A percentile compares a stretch with the other conserved stretches of the same genome.
phyloP scores from a whole-genome alignment of 108 stramenopile species.

The Mediolabrus comicus region DNA sequence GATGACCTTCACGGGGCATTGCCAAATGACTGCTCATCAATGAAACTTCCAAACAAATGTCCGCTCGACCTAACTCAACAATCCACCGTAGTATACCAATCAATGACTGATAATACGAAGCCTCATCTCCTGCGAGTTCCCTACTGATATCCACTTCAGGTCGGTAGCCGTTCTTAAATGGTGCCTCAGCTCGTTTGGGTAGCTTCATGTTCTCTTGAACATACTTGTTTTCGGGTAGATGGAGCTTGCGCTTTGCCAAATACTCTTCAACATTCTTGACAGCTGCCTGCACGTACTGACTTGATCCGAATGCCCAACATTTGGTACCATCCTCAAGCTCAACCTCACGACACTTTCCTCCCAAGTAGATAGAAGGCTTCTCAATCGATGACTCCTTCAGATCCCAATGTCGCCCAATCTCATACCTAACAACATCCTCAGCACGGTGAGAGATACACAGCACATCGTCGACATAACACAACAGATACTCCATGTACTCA shows the following conservation, averaged over 20 bases:
- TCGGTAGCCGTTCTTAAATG: conserved; percentile 9
- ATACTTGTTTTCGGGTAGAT: too few species aligned
- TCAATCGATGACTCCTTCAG: neutral
- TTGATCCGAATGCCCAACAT: neutral
- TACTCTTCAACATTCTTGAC: neutral
- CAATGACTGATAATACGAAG: neutral
- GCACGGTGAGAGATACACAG: conserved; percentile 2
- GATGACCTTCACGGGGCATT: conserved; percentile 31
- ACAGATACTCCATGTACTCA: conserved; percentile 38
- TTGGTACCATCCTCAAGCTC: neutral
- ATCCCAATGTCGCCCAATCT: neutral
- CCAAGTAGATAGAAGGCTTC: neutral
- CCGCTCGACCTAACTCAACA: conserved; percentile 30
- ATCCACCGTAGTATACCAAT: conserved; percentile 42
- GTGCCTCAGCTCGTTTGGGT: neutral
- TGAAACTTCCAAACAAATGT: conserved; percentile 29
- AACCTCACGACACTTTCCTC: neutral
- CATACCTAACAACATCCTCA: neutral
- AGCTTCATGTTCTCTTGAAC: neutral
- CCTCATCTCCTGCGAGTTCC: neutral
- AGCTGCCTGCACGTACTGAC: conserved; percentile 7
- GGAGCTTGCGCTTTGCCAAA: neutral
- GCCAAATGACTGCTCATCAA: conserved; percentile 30
- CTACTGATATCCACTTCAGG: conserved; percentile 23
- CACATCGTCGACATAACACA: conserved; percentile 39